Base-by-base conservation (phyloP, 495 filamentous ascomycete species). In the Neurospora pannonica region DNA sequence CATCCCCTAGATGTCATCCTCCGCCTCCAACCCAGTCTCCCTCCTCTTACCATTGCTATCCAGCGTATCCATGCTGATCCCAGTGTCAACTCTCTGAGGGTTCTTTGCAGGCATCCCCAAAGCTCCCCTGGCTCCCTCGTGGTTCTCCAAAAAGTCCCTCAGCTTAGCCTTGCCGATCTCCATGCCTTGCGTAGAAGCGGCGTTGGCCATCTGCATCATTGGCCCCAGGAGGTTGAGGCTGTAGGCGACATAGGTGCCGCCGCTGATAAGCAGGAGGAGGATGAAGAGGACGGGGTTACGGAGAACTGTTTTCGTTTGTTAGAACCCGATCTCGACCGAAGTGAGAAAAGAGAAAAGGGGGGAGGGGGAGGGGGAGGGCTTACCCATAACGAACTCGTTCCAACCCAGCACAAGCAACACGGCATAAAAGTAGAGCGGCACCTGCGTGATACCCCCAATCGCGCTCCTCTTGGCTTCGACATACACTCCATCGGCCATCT, bases 401-500 rank as follows among this genome's bases (percentile, higher is more conserved):
- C 96, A 98, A 34, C 96, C 96, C 48, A 99, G 85, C 38, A 93
- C 93, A 74, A 99, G 83, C 71, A 99, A 83, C 70, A 98, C 78
- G 24, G 89, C 95, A 76, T 97, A 99, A 81, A 98, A 97, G 82
- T 97, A 98, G 72, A 97, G 79, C 24, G 96, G 96, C 73, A 98
- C 92, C 83, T 98, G 94, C 4, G 94, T 93, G 76, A 99, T 92
- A 73, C 95, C 94, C 60, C 96, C 96, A 79, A 98, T 97, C 40
- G 96, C 95, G 83, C 94, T 93, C 67, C 96, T 89, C 87, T 98
- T 98, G 39, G 96, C 96, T 82, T 99, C 96, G 48, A 99, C 94
- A 76, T 95, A 99, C 3, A 99, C 94, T 0, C 94, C 96, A 79
- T 99, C 96, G 19, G 96, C 96, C 75, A 92, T 93, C 85, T 98